Conservation (phyloP, 1,139 yeast species). For the Protomyces lactucae-debilis region DNA sequence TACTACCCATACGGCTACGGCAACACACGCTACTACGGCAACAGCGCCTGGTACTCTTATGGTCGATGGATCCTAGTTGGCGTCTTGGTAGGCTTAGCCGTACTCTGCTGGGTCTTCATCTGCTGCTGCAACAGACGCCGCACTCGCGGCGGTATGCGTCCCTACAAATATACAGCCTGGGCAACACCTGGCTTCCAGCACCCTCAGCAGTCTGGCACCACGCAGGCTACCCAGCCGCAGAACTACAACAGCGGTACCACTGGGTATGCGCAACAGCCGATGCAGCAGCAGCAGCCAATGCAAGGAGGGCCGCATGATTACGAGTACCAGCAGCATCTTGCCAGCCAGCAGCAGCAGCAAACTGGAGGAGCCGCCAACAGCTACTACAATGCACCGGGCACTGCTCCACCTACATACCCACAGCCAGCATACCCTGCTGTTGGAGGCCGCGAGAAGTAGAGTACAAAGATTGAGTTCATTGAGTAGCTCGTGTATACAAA, state of each 20-base stretch:
- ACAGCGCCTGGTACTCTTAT: slow-evolving; percentile 8
- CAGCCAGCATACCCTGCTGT: not conserved
- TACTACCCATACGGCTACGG: not conserved
- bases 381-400: not conserved
- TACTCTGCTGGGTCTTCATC: slow-evolving; percentile 15
- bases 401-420: not conserved
- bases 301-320: not conserved
- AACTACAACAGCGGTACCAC: not conserved
- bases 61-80: slow-evolving; percentile 26
- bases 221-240: not conserved
- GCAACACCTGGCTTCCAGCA: slow-evolving; percentile 21
- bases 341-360: not conserved
- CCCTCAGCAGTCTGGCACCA: slow-evolving; percentile 20
- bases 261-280: slow-evolving; percentile 3
- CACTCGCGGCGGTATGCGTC: slow-evolving; percentile 11
- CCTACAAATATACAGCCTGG: slow-evolving; percentile 28
- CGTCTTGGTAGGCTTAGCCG: slow-evolving; percentile 16
- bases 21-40: not conserved
- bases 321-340: not conserved
- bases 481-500: too few relatives aligned
- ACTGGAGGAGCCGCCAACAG: not conserved
- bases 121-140: slow-evolving; percentile 21
- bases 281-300: slow-evolving; percentile 10
- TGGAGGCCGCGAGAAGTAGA: not conserved
- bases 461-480: not conserved